A percentile compares a stretch with the other conserved stretches of the same genome.
phyloP scores from a whole-genome alignment of 257 asterid genomes.

The Lycium barbarum region DNA sequence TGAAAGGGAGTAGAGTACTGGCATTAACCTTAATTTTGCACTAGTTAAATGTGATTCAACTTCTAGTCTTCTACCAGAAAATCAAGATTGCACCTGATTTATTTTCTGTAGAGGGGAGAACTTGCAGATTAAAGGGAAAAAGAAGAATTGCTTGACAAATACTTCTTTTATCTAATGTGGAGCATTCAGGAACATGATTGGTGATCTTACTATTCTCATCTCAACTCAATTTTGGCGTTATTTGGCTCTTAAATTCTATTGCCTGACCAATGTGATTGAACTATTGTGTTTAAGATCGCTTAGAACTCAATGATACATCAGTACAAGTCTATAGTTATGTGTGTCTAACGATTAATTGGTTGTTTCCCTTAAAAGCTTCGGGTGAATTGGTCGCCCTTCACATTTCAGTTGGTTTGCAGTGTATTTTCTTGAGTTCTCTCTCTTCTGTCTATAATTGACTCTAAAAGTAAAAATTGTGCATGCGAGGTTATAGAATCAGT shows the following conservation, averaged over 20 bases:
- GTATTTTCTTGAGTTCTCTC: background rate
- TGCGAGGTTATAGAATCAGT: background rate
- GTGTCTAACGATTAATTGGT: background rate
- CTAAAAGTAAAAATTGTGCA: background rate
- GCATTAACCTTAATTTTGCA: background rate
- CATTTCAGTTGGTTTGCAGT: slow-evolving; percentile 6
- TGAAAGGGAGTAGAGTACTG: background rate
- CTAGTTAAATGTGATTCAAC: background rate
- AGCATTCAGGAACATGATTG: background rate
- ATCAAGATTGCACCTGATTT: background rate
- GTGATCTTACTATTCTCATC: slow-evolving; percentile 18
- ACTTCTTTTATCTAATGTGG: background rate
- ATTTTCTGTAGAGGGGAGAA: background rate
- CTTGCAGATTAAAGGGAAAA: background rate
- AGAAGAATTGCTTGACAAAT: background rate
- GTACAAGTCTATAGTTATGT: background rate
- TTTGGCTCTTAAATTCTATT: slow-evolving; percentile 8
- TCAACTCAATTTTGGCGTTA: background rate
- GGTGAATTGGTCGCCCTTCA: slow-evolving; percentile 8
- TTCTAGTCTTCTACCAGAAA: background rate
- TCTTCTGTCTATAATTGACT: slow-evolving; percentile 12
- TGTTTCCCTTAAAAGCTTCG: background rate
- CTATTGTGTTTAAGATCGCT: background rate
- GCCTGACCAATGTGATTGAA: background rate
- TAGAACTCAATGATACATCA: background rate